Evolutionary conservation across 2,329 filamentous ascomycete species (phyloP), one percentile per base, ranked within the genome.

Genomic region (Coleophoma cylindrospora): DNA sequence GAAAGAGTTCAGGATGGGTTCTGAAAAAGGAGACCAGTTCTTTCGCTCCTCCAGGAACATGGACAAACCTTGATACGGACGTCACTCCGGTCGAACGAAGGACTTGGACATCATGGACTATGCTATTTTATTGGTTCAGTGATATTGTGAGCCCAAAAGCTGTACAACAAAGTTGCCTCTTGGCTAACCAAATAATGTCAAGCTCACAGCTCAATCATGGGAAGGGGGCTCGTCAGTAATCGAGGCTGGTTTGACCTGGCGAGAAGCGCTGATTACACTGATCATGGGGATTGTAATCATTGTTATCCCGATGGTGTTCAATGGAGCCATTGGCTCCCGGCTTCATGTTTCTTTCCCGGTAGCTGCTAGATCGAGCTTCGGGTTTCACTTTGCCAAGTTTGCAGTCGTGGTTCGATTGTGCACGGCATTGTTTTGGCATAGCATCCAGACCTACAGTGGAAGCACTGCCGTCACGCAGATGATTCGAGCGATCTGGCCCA

Each of bases 231-330:
- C 54, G 3, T 47, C 54, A 6, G 49, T 52, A 34, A 50, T 57
- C 10, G 51, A 53, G 21, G 40, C 54, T 10, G 55, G 57, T 15
- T 41, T 57, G 17, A 54, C 51, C 13, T 46, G 49, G 32, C 47
- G 49, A 13, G 50, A 52, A 32, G 53, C 54, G n/a, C 47, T 58
- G 4, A 50, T 43, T 37, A 56, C 54, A 50, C 80, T 77, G 45
- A 70, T 79, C 48, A 76, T 84, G 14, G 83, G 83, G 43, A 74
- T 76, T 14, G 69, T 77, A n/a, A 82, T 79, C 55, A 79, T 80
- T 32, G 76, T 79, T 13, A 71, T 81, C 1, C 66, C 70, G 6
- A 68, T 71, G 52, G 69, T 71, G 9, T 60, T 73, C 14, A 72
- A 74, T 59, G 70, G 71, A 12, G 68, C 69, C 21, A 69, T 72